These are phyloP conservation scores for Pythium brachiatum DNA, from an alignment of 352 stramenopile species.

Conservation along the genomic window DNA sequence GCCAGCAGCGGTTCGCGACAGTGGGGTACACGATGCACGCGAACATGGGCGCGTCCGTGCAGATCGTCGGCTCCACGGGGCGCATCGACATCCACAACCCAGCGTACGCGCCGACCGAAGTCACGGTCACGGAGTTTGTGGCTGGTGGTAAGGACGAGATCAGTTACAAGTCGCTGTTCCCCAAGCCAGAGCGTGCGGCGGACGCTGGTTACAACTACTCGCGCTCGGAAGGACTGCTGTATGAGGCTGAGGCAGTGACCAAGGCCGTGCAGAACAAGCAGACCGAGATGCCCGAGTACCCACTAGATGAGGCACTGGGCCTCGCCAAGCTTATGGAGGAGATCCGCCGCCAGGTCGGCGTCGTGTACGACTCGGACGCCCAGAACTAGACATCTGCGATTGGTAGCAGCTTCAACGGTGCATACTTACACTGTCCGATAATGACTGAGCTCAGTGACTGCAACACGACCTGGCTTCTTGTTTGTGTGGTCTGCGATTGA, in stretches of 20 bases:
- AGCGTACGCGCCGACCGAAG: constrained; percentile 55
- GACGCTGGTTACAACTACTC: constrained; percentile 51
- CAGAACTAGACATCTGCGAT: constrained; percentile 2
- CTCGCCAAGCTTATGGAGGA: constrained; percentile 71
- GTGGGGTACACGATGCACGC: constrained; percentile 59
- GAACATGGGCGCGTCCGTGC: constrained; percentile 60
- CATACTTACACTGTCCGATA: too few species aligned
- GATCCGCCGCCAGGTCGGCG: constrained; percentile 54
- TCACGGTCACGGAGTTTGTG: constrained; percentile 39
- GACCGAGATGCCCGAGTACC: constrained; percentile 53
- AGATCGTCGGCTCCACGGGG: constrained; percentile 69
- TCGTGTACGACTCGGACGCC: constrained; percentile 46
- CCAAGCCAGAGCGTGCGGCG: constrained; percentile 35
- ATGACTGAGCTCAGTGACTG: too few species aligned
- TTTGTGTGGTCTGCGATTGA: neutral
- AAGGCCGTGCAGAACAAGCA: constrained; percentile 53
- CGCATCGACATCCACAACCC: constrained; percentile 62
- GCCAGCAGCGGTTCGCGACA: constrained; percentile 41
- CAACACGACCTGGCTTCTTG: neutral
- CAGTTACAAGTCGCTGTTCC: constrained; percentile 38
- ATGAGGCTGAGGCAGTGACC: constrained; percentile 67
- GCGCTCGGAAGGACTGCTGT: constrained; percentile 66
- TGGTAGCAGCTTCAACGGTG: too few species aligned
- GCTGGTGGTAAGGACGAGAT: constrained; percentile 29
- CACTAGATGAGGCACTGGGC: constrained; percentile 54